Evolutionary conservation across 495 filamentous ascomycete species (phyloP), one percentile per base, ranked within the genome.

Genomic region (Halenospora varia): DNA sequence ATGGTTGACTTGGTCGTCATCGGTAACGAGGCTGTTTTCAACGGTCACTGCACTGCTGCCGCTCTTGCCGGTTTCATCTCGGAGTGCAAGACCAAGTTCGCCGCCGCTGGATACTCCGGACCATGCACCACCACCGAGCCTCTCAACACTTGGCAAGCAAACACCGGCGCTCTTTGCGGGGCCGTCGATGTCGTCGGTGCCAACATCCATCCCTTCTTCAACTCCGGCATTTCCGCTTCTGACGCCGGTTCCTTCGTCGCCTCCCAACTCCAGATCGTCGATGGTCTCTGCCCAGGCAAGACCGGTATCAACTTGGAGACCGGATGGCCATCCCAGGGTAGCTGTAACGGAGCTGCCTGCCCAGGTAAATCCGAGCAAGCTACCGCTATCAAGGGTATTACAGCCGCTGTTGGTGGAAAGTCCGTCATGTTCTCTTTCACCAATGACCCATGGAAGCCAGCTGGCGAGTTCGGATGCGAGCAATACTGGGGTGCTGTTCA

Each of bases 151-250:
- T 81, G 86, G 72, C 69, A 84, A 67, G 69, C 77, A 53, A 71
- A 86, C 64, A 72, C 76, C 49, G 61, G 65, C 53, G 70, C 68
- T 42, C 78, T 97, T 51, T 96, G 93, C 80, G 57, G 60, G 42
- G 80, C 73, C 60, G 78, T 96, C 53, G 93, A 97, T 71, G 74
- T 92, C 55, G 75, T 88, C 29, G 88, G 88, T 71, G 79, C 78
- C 70, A 96, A 96, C 80, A 82, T 93, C 68, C 93, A 97, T 72
- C 85, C 92, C 70, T 97, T 88, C 86, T 97, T 96, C 87, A 92
- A 95, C 81, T 60, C 82, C 48, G 68, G 75, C 44, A 80, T 84
- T 44, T 61, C 67, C 53, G 79, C 92, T 48, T 62, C 63, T 2
- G 52, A 80, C 46, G 93, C 92, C 47, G 93, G 93, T 70, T 64